Percentiles rank a stretch among this genome's conserved stretches.
phyloP scores from a whole-genome alignment of 139 green algal genomes.

The Pleodorina starrii region DNA sequence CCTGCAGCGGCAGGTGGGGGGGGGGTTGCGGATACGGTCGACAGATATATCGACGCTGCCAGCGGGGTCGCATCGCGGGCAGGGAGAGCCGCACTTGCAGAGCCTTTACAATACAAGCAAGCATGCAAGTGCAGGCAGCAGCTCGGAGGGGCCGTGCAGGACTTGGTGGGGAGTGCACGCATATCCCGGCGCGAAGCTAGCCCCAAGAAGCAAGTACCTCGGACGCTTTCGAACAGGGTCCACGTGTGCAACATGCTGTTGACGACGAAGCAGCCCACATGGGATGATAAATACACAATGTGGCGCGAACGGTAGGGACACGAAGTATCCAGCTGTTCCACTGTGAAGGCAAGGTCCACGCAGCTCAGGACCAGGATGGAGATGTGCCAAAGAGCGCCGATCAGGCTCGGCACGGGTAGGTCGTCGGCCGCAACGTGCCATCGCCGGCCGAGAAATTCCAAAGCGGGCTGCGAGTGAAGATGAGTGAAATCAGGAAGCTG shows the following conservation, averaged over 20 bases:
- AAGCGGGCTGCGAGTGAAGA: conserved; percentile 16
- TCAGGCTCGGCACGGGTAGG: not conserved
- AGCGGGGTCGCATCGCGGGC: no score
- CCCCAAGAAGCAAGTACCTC: no score
- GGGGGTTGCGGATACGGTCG: no score
- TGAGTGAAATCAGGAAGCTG: no score
- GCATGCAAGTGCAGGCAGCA: no score
- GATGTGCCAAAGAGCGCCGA: not conserved
- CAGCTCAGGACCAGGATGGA: not conserved
- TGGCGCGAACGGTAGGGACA: not conserved
- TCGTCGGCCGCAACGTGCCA: conserved; percentile 33
- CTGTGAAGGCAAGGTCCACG: not conserved
- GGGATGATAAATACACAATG: not conserved
- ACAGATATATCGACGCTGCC: no score
- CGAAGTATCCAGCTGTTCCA: not conserved
- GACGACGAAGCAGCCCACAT: not conserved
- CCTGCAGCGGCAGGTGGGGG: not conserved
- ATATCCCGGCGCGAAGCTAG: no score
- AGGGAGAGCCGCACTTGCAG: no score
- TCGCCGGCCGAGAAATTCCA: not conserved
- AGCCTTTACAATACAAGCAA: no score
- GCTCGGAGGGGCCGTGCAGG: no score
- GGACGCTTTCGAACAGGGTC: conserved; percentile 13
- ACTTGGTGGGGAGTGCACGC: no score
- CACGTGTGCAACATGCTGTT: not conserved